Evolutionary conservation across 1,284 basidiomycete genomes (phyloP), one percentile per base, ranked within the genome.

Genomic region (Schizophyllum amplum): DNA sequence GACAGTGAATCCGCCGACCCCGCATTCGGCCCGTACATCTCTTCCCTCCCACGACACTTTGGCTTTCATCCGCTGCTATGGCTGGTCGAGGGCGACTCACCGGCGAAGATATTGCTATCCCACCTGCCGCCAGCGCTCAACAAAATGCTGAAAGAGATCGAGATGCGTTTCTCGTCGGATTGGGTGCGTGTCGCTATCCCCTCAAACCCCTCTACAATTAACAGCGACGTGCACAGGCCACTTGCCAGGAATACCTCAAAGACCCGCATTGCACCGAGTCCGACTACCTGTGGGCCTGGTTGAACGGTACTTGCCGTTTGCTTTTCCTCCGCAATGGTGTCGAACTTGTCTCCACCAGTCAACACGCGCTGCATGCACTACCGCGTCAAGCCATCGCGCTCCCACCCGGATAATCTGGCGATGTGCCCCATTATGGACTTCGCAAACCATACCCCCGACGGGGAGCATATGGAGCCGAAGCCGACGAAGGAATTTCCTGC

Each of bases 301-400:
- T 95, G 21, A 93, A 85, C 67, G 90, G 92, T 84, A 58, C 53
- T 75, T 67, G 42, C 26, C 33, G 24, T 58, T 47, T 52, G 24
- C 52, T 58, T 54, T 53, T 55, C 47, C 51, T 60, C 33, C 52
- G 48, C 55, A 56, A 47, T 15, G 42, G 59, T 52, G 52, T 24
- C 62, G 60, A 42, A 9, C 53, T 58, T 54, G 42, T n/a, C 55
- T 33, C 26, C 52, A 13, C 4, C 64, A 94, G 92, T 94, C 59
- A 95, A 95, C 68, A 94, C 92, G 5, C 82, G 92, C 57, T 92
- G 88, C 65, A 81, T 94, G 22, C 91, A 89, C 67, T 79, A 90
- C 64, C 83, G 83, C 49, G 69, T 93, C n/a, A 80, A 79, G 58
- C 67, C 73, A 20, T 67, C 71, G 3, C 72, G 72, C 22, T 72